Evolutionary conservation across 306 rosid genomes (phyloP), one percentile per base, ranked within the genome.

Genomic region (Ormosia semicastrata): DNA sequence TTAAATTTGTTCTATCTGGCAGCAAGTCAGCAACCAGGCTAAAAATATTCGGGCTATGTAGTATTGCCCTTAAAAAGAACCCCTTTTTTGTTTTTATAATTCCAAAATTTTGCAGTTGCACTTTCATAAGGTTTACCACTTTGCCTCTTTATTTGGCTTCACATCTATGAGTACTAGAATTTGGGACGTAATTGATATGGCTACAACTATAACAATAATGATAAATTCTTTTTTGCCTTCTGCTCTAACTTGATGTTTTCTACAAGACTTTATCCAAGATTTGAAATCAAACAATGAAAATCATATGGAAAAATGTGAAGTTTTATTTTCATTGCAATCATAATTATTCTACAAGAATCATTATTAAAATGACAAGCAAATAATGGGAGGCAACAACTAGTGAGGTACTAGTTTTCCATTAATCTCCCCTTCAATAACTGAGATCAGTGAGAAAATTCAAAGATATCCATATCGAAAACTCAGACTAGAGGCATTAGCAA

Each of bases 381-480:
- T 41, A 40, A 49, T n/a, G n/a, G 15, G 32, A 49, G 12, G 15
- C 2, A 54, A 56, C 3, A 36, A 66, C 76, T 14, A 8, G 44
- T 40, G 82, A 78, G 57, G 17, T 66, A 54, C 68, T 54, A 54
- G 67, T n/a, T 40, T 49, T 0, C 24, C 12, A 66, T 9, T 13
- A 57, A 53, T 17, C 14, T 8, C 9, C 73, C 29, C 46, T 0
- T 2, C 59, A 14, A 17, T 29, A 41, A 36, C 15, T 70, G 33
- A 57, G 3, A 68, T 5, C 40, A 59, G 32, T 15, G 5, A 46
- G 56, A 36, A 33, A 46, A 37, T 14, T 87, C 64, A 75, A 34
- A 84, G 75, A 59, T 75, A 7, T 36, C 65, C 68, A 79, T 66
- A 47, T 3, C 66, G 80, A 47, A n/a, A 82, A 15, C 78, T 72